Evolutionary conservation across 148 eudicot genomes (phyloP).

Genomic region (Persicaria tinctoria): DNA sequence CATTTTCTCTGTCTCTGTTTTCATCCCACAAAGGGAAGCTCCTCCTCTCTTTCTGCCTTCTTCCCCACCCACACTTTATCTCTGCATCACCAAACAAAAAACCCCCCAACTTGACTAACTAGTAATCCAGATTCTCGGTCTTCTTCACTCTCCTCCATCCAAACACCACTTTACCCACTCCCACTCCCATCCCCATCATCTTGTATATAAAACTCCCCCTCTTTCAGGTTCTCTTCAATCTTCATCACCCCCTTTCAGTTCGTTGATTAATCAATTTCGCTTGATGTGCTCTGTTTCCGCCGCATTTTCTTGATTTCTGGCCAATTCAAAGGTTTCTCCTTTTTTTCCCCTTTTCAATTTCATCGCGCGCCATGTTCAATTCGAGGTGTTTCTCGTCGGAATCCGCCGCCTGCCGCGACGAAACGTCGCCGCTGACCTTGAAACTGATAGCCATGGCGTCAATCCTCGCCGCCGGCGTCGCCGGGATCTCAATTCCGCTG

Average conservation of each 20-base stretch:
- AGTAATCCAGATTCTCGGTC: neutral
- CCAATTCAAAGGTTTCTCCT: neutral
- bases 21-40: neutral
- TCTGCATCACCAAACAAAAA: neutral
- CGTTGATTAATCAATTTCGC: neutral
- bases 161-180: neutral
- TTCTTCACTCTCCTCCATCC: neutral
- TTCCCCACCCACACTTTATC: neutral
- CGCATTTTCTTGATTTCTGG: neutral
- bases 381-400: constrained; percentile 20
- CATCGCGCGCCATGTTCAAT: constrained; percentile 3
- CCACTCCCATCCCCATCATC: neutral
- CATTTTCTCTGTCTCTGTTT: neutral
- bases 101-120: neutral
- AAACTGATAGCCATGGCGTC: constrained; percentile 37
- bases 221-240: neutral
- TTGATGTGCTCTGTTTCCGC: neutral
- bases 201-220: neutral
- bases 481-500: constrained; percentile 38
- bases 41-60: neutral
- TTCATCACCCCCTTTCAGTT: neutral
- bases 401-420: constrained; percentile 29
- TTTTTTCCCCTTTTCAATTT: neutral
- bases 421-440: constrained; percentile 29
- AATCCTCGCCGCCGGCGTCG: constrained; percentile 33